These are phyloP conservation scores for Phytophthora vignae DNA, from an alignment of 352 stramenopile genomes.

Conservation along the genomic window DNA sequence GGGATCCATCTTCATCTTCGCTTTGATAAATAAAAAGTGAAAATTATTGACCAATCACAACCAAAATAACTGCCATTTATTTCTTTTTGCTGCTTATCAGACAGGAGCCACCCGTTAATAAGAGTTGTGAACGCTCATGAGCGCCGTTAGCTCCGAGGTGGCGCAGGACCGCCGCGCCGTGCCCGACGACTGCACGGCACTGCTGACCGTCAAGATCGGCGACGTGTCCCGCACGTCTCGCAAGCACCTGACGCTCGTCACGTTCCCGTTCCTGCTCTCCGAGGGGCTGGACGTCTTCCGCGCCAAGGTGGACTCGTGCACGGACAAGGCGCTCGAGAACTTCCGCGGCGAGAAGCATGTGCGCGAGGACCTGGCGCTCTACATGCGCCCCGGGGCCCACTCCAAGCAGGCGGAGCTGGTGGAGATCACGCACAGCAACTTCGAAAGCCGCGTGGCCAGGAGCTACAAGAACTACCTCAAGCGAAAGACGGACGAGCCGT, in stretches of 20 bases:
- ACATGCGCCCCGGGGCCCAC: conserved; percentile 78
- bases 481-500: conserved; percentile 60
- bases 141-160: conserved; percentile 21
- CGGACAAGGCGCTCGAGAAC: conserved; percentile 58
- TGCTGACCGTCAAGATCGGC: conserved; percentile 82
- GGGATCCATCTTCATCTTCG: conserved; percentile 81
- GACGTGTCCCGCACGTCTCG: conserved; percentile 74
- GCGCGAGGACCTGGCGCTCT: conserved; percentile 71
- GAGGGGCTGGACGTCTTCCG: conserved; percentile 82
- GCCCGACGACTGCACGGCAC: conserved; percentile 70
- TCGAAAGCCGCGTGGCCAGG: conserved; percentile 71
- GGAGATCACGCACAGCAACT: conserved; percentile 68
- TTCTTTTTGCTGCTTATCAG: no score
- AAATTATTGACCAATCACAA: conserved; percentile 23
- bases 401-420: conserved; percentile 87
- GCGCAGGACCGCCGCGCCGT: conserved; percentile 31
- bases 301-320: conserved; percentile 70
- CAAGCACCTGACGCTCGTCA: conserved; percentile 67
- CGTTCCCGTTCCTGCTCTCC: conserved; percentile 72
- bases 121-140: conserved; percentile 19
- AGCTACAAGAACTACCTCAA: conserved; percentile 86
- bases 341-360: conserved; percentile 55
- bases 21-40: conserved; percentile 6
- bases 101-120: conserved; percentile 18
- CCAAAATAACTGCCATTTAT: background rate